Percentiles rank a stretch among this genome's conserved stretches.
phyloP scores from a whole-genome alignment of 176 grass and related monocot species.

The Tillandsia fasciculata region DNA sequence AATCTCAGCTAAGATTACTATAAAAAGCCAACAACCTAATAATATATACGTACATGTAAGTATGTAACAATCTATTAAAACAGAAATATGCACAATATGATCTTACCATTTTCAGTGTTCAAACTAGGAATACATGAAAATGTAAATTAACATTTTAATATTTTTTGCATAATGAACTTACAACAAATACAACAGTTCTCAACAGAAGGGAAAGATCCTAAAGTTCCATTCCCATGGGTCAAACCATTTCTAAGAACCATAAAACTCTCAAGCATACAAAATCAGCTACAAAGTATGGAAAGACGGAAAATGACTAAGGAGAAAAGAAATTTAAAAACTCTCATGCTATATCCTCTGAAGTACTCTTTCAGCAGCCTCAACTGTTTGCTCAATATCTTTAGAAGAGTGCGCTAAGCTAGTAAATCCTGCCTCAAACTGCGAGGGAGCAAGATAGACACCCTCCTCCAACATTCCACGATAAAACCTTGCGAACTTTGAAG shows the following conservation, averaged over 20 bases:
- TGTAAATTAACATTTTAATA: too few relatives aligned
- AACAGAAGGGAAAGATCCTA: too few relatives aligned
- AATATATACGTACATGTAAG: too few relatives aligned
- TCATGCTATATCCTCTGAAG: slow-evolving; percentile 45
- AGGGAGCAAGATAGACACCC: slow-evolving; percentile 89
- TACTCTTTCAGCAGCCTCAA: slow-evolving; percentile 80
- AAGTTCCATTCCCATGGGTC: too few relatives aligned
- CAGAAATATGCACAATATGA: too few relatives aligned
- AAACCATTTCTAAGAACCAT: neutral
- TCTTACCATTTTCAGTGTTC: too few relatives aligned
- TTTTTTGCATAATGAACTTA: too few relatives aligned
- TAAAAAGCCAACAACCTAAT: too few relatives aligned
- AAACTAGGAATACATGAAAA: too few relatives aligned
- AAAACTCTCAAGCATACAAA: neutral
- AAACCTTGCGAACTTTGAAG: slow-evolving; percentile 80
- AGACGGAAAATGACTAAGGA: neutral
- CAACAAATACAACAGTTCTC: too few relatives aligned
- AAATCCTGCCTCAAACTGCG: slow-evolving; percentile 92
- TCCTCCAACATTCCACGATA: slow-evolving; percentile 90
- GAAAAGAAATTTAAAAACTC: neutral
- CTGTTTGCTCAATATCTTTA: slow-evolving; percentile 62
- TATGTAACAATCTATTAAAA: too few relatives aligned
- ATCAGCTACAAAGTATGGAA: neutral
- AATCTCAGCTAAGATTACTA: too few relatives aligned
- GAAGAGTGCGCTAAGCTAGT: slow-evolving; percentile 86